Percentiles rank a stretch among this genome's conserved stretches.
phyloP scores from a whole-genome alignment of 2,329 filamentous ascomycete species.

The Aphanoascus verrucosus region DNA sequence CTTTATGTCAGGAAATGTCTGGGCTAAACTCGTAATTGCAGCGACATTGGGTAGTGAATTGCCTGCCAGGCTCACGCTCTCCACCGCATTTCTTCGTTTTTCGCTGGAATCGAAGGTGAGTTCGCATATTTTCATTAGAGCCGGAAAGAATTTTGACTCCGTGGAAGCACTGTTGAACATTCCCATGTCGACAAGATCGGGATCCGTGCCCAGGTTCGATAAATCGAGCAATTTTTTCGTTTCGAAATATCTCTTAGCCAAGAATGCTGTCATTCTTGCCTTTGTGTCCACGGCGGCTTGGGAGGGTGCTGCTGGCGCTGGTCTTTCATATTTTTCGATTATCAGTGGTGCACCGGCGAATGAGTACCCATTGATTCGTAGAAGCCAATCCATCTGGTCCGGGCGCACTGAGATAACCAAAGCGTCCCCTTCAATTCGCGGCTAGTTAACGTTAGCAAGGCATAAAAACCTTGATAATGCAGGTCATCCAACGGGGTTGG shows the following conservation, averaged over 20 bases:
- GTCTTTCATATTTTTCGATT: slow-evolving; percentile 32
- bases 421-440: slow-evolving; percentile 56
- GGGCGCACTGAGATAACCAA: slow-evolving; percentile 57
- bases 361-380: slow-evolving; percentile 56
- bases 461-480: slow-evolving; percentile 36
- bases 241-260: slow-evolving; percentile 63
- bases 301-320: slow-evolving; percentile 29
- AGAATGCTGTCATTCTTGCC: slow-evolving; percentile 57
- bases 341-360: slow-evolving; percentile 56
- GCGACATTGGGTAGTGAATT: slow-evolving; percentile 66
- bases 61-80: slow-evolving; percentile 68
- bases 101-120: slow-evolving; percentile 60
- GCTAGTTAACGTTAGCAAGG: slow-evolving; percentile 62
- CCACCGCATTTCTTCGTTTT: slow-evolving; percentile 65
- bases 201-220: slow-evolving; percentile 63
- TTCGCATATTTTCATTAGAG: slow-evolving; percentile 78
- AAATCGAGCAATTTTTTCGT: slow-evolving; percentile 69
- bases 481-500: slow-evolving; percentile 30
- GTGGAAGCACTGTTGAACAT: slow-evolving; percentile 62
- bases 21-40: slow-evolving; percentile 62
- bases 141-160: slow-evolving; percentile 80
- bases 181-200: slow-evolving; percentile 59
- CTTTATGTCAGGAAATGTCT: slow-evolving; percentile 72
- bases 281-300: slow-evolving; percentile 49
- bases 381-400: slow-evolving; percentile 52